Evolutionary conservation across 2,329 filamentous ascomycete genomes (phyloP).

Genomic region (Epichloe uncinata): DNA sequence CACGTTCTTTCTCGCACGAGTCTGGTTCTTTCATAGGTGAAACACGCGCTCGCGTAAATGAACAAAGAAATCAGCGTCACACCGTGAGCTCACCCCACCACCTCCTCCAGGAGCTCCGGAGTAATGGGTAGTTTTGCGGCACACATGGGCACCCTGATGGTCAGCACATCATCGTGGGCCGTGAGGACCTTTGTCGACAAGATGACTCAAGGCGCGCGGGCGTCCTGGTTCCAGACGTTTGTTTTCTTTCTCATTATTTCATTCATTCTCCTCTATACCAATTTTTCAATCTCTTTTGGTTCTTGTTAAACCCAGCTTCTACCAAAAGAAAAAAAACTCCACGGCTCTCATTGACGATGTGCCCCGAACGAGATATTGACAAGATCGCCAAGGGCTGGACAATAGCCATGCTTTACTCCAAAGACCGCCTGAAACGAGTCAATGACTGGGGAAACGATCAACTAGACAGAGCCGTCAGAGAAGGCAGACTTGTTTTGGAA

Average conservation of each 20-base stretch:
- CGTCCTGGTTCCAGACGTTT: not conserved
- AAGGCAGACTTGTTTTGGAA: slow-evolving; percentile 23
- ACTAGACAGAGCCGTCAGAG: slow-evolving; percentile 18
- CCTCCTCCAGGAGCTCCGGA: not conserved
- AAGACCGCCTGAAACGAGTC: slow-evolving; percentile 20
- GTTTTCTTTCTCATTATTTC: not conserved
- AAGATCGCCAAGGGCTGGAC: slow-evolving; percentile 25
- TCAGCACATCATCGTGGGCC: not conserved
- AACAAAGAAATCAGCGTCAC: no score
- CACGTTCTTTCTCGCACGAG: no score
- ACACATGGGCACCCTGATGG: not conserved
- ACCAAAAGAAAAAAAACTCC: not conserved
- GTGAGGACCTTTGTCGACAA: slow-evolving; percentile 6
- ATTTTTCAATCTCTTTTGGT: not conserved
- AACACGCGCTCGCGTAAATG: no score
- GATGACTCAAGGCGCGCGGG: not conserved
- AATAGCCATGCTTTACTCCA: slow-evolving; percentile 23
- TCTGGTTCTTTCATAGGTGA: no score
- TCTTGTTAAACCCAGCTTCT: not conserved
- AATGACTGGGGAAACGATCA: slow-evolving; percentile 19
- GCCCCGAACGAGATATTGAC: slow-evolving; percentile 18
- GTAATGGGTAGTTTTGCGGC: not conserved
- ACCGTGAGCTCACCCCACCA: no score
- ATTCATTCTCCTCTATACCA: not conserved
- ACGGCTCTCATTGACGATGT: slow-evolving; percentile 11